Conservation (phyloP, 371 early-diverging fungal genomes). For the Haplosporangium sp. region DNA sequence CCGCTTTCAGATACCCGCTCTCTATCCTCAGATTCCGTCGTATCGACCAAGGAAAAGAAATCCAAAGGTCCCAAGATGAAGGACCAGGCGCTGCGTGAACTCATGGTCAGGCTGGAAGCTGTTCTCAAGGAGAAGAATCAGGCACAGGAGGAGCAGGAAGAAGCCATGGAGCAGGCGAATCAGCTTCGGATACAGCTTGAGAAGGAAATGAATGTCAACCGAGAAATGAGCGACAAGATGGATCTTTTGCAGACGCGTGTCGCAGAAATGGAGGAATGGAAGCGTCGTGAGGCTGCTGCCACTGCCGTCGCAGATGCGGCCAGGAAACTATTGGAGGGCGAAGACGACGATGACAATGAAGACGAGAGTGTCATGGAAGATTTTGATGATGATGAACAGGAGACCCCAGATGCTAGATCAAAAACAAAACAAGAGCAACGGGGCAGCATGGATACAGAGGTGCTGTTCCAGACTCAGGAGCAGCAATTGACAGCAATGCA, state of each 20-base stretch:
- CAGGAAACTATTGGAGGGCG: background rate
- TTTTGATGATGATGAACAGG: background rate
- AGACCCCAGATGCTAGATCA: background rate
- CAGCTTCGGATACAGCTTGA: constrained; percentile 11
- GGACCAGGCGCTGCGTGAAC: constrained; percentile 38
- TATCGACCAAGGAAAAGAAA: constrained; percentile 5
- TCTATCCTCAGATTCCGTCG: background rate
- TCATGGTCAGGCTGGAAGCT: constrained; percentile 32
- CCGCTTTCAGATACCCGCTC: background rate
- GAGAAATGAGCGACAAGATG: constrained; percentile 28
- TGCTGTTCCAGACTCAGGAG: constrained; percentile 4
- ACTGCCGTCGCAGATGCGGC: background rate
- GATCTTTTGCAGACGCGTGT: constrained; percentile 15
- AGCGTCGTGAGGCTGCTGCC: background rate
- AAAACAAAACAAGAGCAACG: no score
- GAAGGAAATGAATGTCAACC: constrained; percentile 19
- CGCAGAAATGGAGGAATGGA: constrained; percentile 19
- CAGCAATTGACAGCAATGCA: constrained; percentile 36
- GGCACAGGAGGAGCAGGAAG: constrained; percentile 39
- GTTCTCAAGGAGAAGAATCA: constrained; percentile 41
- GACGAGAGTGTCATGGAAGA: background rate
- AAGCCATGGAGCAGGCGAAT: constrained; percentile 18
- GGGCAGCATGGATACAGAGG: no score
- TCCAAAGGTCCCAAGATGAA: constrained; percentile 21
- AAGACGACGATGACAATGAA: background rate